Percentiles rank a stretch among this genome's conserved stretches.
phyloP scores from a whole-genome alignment of 2,329 filamentous ascomycete genomes.

The Stemphylium lycopersici region DNA sequence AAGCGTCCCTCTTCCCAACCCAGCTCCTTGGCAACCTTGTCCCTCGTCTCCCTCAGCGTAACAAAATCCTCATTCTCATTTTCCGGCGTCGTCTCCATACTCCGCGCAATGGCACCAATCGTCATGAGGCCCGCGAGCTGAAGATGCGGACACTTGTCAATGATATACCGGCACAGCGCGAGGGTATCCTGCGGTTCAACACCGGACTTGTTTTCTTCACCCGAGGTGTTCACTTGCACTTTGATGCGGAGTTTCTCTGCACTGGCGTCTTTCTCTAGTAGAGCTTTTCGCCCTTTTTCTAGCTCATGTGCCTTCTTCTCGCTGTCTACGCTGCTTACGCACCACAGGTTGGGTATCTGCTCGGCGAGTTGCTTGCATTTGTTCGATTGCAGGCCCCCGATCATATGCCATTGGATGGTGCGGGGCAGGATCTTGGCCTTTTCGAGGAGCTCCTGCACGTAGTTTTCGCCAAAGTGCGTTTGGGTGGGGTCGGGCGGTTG shows the following conservation, averaged over 20 bases:
- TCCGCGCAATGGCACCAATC: constrained; percentile 91
- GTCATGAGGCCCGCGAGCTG: constrained; percentile 89
- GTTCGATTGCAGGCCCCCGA: constrained; percentile 89
- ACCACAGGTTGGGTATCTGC: constrained; percentile 86
- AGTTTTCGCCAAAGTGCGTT: constrained; percentile 94
- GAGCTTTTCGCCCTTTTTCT: constrained; percentile 73
- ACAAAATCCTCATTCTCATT: constrained; percentile 93
- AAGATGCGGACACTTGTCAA: constrained; percentile 73
- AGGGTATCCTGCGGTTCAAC: constrained; percentile 70
- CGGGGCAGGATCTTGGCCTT: constrained; percentile 81
- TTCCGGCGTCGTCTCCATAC: constrained; percentile 70
- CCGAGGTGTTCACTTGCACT: constrained; percentile 95
- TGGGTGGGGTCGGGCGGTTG: constrained; percentile 59
- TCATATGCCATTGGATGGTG: constrained; percentile 92
- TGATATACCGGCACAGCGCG: constrained; percentile 72
- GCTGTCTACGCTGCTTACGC: constrained; percentile 88
- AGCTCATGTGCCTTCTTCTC: constrained; percentile 85
- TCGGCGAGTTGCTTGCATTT: constrained; percentile 87
- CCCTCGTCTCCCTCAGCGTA: constrained; percentile 69
- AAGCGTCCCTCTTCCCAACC: constrained; percentile 63
- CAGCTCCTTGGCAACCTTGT: constrained; percentile 70
- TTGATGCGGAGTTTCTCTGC: constrained; percentile 68
- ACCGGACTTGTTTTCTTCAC: constrained; percentile 84
- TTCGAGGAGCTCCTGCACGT: constrained; percentile 78
- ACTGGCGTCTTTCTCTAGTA: constrained; percentile 50